A percentile compares a stretch with the other conserved stretches of the same genome.
Evolutionary conservation across 306 rosid species (phyloP).

Genomic region (Citrullus amarus): DNA sequence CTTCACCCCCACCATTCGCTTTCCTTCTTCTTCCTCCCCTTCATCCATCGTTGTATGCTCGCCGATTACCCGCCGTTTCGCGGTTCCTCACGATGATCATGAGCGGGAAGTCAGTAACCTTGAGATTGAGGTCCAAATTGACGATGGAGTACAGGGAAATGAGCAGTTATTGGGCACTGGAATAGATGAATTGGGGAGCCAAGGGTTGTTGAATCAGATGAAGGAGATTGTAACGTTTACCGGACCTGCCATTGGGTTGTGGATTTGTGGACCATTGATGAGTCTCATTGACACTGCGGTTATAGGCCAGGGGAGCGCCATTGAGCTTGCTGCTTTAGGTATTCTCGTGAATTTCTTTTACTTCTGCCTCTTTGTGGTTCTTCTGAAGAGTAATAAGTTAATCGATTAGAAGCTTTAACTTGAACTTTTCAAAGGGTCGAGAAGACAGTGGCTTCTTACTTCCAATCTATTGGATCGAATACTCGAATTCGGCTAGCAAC

Average conservation of each 20-base stretch:
- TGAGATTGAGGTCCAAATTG: constrained; percentile 3
- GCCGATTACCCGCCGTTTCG: background rate
- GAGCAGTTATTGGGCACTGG: constrained; percentile 3
- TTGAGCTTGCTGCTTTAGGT: constrained; percentile 95
- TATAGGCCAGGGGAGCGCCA: constrained; percentile 79
- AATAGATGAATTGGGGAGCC: constrained; percentile 26
- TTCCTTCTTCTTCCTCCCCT: background rate
- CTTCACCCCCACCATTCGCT: background rate
- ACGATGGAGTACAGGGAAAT: background rate
- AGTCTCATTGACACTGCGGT: constrained; percentile 82
- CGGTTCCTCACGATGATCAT: background rate
- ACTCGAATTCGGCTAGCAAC: background rate
- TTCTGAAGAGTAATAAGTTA: background rate
- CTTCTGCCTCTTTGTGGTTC: background rate
- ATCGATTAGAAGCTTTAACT: background rate
- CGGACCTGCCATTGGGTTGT: constrained; percentile 72
- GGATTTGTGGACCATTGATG: constrained; percentile 83
- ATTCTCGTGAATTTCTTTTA: background rate
- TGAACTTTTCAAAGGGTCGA: background rate
- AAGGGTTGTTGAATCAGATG: constrained; percentile 51
- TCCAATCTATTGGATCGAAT: background rate
- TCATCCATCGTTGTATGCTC: background rate
- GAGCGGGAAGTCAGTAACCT: background rate
- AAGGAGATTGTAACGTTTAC: constrained; percentile 57
- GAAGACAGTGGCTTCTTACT: background rate